Evolutionary conservation across 2,329 filamentous ascomycete species (phyloP).

Genomic region (Nakataea oryzae): DNA sequence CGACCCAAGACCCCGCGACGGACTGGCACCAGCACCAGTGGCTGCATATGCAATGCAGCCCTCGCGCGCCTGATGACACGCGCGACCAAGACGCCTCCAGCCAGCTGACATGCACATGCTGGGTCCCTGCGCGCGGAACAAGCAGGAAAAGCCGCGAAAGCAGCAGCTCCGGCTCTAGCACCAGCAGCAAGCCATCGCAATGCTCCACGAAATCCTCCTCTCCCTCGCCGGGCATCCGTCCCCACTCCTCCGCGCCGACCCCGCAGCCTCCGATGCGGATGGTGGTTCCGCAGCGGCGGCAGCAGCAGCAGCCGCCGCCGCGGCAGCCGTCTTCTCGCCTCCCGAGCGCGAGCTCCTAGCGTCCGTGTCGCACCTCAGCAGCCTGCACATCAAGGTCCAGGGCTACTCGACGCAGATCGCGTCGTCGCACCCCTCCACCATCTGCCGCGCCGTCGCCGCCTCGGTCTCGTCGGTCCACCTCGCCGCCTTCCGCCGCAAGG

Average conservation of each 20-base stretch:
- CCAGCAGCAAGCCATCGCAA: constrained; percentile 25
- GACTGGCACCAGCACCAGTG: not conserved
- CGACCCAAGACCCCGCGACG: not conserved
- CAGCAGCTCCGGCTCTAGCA: constrained; percentile 1
- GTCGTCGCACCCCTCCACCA: constrained; percentile 62
- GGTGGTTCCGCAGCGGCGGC: constrained; percentile 5
- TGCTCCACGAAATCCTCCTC: constrained; percentile 98
- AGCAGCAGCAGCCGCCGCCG: constrained; percentile 29
- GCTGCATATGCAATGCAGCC: not conserved
- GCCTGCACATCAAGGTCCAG: constrained; percentile 65
- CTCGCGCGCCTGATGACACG: not conserved
- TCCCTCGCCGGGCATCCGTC: constrained; percentile 91
- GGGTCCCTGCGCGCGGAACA: not conserved
- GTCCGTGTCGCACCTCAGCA: constrained; percentile 66
- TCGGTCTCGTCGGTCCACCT: constrained; percentile 68
- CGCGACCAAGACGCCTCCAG: not conserved
- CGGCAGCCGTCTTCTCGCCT: constrained; percentile 50
- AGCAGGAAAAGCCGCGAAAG: not conserved
- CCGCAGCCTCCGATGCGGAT: constrained; percentile 26
- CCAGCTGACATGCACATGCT: not conserved
- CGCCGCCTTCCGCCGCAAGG: constrained; percentile 68
- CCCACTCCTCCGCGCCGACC: constrained; percentile 59
- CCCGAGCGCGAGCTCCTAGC: constrained; percentile 75
- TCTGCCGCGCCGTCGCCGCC: constrained; percentile 80
- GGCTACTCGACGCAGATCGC: constrained; percentile 56